These are phyloP conservation scores for Wickerhamiella parazyma DNA, from an alignment of 805 yeast genomes.

Conservation along the genomic window DNA sequence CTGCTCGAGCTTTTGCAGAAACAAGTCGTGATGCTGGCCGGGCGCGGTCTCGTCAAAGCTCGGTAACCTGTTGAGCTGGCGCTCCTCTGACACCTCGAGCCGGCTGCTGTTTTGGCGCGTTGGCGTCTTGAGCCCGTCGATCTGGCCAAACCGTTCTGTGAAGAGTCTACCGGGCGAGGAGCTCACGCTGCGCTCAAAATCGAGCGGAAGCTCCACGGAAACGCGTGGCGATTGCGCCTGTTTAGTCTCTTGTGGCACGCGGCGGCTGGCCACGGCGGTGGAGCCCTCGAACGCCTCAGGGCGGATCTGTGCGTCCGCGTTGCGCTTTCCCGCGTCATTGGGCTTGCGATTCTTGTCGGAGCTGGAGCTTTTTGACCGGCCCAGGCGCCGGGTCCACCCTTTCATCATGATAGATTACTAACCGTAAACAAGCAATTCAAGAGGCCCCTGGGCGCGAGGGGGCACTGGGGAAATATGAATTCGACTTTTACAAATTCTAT, in stretches of 20 bases:
- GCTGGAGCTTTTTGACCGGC: slow-evolving; percentile 21
- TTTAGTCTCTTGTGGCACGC: slow-evolving; percentile 15
- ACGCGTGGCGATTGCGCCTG: slow-evolving; percentile 9
- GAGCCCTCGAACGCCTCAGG: slow-evolving; percentile 22
- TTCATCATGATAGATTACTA: slow-evolving; percentile 23
- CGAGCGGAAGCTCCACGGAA: slow-evolving; percentile 4
- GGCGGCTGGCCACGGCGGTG: slow-evolving; percentile 20
- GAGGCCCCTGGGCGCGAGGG: too few species aligned
- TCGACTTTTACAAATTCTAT: too few species aligned
- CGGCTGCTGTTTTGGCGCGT: slow-evolving; percentile 86
- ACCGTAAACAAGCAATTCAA: neutral
- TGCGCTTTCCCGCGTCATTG: slow-evolving; percentile 8
- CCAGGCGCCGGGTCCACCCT: slow-evolving; percentile 29
- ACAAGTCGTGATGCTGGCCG: slow-evolving; percentile 64
- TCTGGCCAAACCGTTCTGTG: slow-evolving; percentile 45
- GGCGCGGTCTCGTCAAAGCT: slow-evolving; percentile 78
- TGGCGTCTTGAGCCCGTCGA: slow-evolving; percentile 74
- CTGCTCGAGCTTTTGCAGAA: slow-evolving; percentile 80
- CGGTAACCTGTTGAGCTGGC: slow-evolving; percentile 65
- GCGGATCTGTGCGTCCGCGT: slow-evolving; percentile 15
- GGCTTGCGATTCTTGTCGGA: slow-evolving; percentile 19
- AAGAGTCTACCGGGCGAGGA: slow-evolving; percentile 26
- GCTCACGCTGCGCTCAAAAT: slow-evolving; percentile 1
- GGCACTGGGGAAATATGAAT: too few species aligned
- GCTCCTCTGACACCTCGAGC: slow-evolving; percentile 62